These are phyloP conservation scores for Verticillium longisporum DNA, from an alignment of 2,329 filamentous ascomycete genomes.

Conservation along the genomic window DNA sequence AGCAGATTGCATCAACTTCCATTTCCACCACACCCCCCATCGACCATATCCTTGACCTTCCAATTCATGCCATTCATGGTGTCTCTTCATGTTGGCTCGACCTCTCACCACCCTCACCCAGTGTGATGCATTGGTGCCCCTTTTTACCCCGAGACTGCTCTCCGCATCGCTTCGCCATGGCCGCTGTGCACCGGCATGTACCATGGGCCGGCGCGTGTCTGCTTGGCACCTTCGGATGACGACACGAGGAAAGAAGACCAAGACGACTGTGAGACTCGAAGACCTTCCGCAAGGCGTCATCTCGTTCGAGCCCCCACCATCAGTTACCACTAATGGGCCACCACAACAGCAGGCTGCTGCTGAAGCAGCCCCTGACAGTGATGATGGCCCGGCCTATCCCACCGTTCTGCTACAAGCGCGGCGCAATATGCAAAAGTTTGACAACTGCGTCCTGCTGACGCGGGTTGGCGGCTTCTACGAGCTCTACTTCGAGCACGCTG, in stretches of 20 bases:
- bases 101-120: conserved; percentile 7
- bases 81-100: conserved; percentile 11
- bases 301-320: conserved; percentile 21
- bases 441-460: conserved; percentile 85
- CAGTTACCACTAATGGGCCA: not conserved
- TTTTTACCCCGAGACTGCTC: conserved; percentile 1
- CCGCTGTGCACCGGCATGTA: not conserved
- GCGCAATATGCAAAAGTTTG: conserved; percentile 85
- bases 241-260: conserved; percentile 46
- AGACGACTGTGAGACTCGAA: conserved; percentile 43
- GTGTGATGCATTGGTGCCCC: conserved; percentile 6
- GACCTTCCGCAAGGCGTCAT: conserved; percentile 51
- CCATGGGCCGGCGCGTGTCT: not conserved
- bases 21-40: not conserved
- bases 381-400: conserved; percentile 58
- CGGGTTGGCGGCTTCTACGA: conserved; percentile 96
- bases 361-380: conserved; percentile 35
- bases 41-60: not conserved
- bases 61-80: conserved; percentile 3
- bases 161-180: conserved; percentile 6
- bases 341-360: conserved; percentile 4
- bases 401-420: conserved; percentile 83
- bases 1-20: not conserved
- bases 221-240: not conserved
- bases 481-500: conserved; percentile 93